These are phyloP conservation scores for Solanum hybrid DNA, from an alignment of 305 asterid genomes.

Conservation along the genomic window DNA sequence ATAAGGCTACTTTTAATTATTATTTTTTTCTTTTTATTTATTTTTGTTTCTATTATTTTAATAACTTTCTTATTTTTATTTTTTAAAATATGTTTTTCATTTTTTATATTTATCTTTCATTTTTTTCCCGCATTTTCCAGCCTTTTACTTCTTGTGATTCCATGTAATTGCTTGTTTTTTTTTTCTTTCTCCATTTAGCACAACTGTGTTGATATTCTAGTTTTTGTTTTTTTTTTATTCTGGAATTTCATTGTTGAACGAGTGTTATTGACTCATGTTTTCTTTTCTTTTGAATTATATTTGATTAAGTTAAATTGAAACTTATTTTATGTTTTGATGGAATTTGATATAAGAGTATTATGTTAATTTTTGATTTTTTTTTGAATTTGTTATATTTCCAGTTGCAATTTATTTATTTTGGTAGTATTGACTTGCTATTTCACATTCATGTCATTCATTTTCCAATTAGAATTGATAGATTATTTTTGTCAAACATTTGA, in stretches of 20 bases:
- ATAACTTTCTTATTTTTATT: too few species aligned
- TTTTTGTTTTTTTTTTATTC: too few species aligned
- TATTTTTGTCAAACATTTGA: too few species aligned
- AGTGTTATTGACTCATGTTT: not conserved
- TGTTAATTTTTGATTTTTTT: too few species aligned
- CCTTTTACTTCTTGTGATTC: not conserved
- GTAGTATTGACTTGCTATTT: too few species aligned
- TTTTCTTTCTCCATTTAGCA: not conserved
- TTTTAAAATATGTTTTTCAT: not conserved
- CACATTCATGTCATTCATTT: not conserved
- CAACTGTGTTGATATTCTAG: not conserved
- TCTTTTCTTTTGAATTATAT: not conserved
- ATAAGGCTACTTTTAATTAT: not conserved
- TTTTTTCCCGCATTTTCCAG: not conserved
- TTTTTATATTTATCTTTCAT: too few species aligned
- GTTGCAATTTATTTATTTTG: too few species aligned
- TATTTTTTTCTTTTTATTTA: too few species aligned
- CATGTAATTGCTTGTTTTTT: not conserved
- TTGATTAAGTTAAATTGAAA: not conserved
- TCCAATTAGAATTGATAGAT: too few species aligned
- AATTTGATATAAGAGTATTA: not conserved
- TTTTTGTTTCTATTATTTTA: too few species aligned
- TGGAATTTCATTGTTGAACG: not conserved
- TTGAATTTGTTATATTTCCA: too few species aligned
- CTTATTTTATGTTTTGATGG: not conserved